Evolutionary conservation across 257 asterid genomes (phyloP).

Genomic region (Gardenia jasminoides): DNA sequence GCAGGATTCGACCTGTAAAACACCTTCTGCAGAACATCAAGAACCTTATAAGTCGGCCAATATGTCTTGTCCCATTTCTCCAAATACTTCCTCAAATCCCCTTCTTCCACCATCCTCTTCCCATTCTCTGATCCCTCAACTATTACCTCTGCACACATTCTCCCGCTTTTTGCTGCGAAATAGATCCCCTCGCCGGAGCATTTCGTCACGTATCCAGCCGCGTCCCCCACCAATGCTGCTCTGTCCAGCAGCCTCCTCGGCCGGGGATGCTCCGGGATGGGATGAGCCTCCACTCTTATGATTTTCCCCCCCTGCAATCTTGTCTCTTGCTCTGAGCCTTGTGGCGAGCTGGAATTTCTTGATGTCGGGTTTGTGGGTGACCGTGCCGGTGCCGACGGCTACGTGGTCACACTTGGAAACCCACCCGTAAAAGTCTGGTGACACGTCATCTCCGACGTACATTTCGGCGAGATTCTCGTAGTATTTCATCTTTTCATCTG

Average conservation of each 20-base stretch:
- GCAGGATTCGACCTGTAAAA: slow-evolving; percentile 89
- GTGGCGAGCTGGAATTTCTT: slow-evolving; percentile 78
- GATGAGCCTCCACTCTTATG: slow-evolving; percentile 92
- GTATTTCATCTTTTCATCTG: slow-evolving; percentile 84
- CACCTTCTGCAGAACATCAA: slow-evolving; percentile 81
- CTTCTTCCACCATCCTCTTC: slow-evolving; percentile 74
- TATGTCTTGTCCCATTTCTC: slow-evolving; percentile 91
- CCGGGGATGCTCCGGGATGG: slow-evolving; percentile 88
- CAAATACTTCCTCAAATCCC: slow-evolving; percentile 72
- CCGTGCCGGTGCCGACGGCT: slow-evolving; percentile 95
- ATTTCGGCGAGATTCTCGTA: slow-evolving; percentile 62
- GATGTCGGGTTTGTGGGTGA: slow-evolving; percentile 84
- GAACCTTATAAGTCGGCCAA: slow-evolving; percentile 87
- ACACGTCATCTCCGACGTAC: slow-evolving; percentile 94
- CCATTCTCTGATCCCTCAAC: slow-evolving; percentile 87
- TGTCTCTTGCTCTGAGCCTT: slow-evolving; percentile 72
- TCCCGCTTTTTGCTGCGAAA: slow-evolving; percentile 87
- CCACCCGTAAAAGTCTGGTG: slow-evolving; percentile 95
- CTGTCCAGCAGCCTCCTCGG: slow-evolving; percentile 63
- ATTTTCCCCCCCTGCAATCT: slow-evolving; percentile 68
- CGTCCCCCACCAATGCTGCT: slow-evolving; percentile 84
- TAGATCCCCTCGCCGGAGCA: slow-evolving; percentile 94
- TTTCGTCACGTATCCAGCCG: slow-evolving; percentile 87
- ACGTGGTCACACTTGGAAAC: slow-evolving; percentile 96
- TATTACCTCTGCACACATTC: slow-evolving; percentile 92